phyloP scores from a whole-genome alignment of 2,329 filamentous ascomycete genomes.

The Aspergillus pseudonomiae region DNA sequence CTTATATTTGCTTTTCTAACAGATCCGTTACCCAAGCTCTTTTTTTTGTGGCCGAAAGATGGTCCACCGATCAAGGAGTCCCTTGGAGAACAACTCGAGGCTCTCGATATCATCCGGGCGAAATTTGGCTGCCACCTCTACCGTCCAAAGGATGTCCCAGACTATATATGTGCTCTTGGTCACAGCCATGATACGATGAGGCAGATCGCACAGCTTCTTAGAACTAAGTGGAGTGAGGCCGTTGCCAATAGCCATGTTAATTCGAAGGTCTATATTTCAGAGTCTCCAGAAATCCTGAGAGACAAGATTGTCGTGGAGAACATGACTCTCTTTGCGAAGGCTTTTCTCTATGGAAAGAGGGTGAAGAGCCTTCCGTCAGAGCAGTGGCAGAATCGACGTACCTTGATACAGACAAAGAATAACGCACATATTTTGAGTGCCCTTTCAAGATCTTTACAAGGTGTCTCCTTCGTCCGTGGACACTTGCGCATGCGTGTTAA shows the following conservation, averaged over 20 bases:
- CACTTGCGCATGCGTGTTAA: constrained; percentile 47
- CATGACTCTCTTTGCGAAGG: constrained; percentile 18
- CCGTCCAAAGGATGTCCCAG: constrained; percentile 32
- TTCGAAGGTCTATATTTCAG: constrained; percentile 38
- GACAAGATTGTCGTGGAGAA: constrained; percentile 30
- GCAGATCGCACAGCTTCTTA: constrained; percentile 36
- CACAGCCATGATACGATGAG: constrained; percentile 37
- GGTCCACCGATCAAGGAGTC: constrained; percentile 45
- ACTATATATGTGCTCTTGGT: constrained; percentile 37
- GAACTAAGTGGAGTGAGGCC: constrained; percentile 32
- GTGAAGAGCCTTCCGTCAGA: constrained; percentile 21
- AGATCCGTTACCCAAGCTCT: constrained; percentile 27
- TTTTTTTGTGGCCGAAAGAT: constrained; percentile 51
- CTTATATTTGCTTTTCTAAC: neutral
- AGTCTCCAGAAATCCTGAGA: constrained; percentile 30
- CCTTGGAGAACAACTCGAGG: constrained; percentile 47
- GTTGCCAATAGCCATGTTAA: constrained; percentile 32
- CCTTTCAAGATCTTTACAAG: constrained; percentile 35
- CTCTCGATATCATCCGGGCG: constrained; percentile 49
- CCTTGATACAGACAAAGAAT: constrained; percentile 33
- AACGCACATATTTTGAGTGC: constrained; percentile 32
- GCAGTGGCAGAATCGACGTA: constrained; percentile 25
- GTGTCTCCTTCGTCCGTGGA: constrained; percentile 35
- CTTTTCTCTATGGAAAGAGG: constrained; percentile 25
- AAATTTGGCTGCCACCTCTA: constrained; percentile 46